Conservation (phyloP, 106 monocot species). For the Platanthera zijinensis region DNA sequence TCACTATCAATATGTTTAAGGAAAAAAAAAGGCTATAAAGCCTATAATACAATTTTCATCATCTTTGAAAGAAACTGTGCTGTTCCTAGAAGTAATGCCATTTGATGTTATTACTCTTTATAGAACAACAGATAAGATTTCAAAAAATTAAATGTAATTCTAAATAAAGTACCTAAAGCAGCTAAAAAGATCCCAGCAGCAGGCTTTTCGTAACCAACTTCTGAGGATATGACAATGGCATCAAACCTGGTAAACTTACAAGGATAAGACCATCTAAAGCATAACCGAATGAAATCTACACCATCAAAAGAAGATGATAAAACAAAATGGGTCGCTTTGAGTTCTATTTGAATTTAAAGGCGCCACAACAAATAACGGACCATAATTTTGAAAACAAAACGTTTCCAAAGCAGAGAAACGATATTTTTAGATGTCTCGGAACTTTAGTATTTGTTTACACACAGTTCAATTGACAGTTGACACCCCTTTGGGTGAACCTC, state of each 20-base stretch:
- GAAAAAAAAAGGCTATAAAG: neutral
- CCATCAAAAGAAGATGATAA: neutral
- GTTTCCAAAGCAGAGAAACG: too few species aligned
- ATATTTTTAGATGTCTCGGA: too few species aligned
- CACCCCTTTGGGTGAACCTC: too few species aligned
- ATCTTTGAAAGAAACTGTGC: neutral
- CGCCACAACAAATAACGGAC: neutral
- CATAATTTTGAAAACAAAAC: too few species aligned
- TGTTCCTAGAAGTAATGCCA: neutral
- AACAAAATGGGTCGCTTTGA: neutral
- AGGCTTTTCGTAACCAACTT: constrained; percentile 94
- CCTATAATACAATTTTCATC: neutral
- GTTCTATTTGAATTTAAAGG: neutral
- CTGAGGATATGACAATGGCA: constrained; percentile 84
- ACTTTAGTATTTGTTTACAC: too few species aligned
- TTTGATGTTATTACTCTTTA: neutral
- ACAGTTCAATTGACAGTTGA: too few species aligned
- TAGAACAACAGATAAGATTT: neutral
- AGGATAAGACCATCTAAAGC: constrained; percentile 5
- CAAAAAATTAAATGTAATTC: too few species aligned
- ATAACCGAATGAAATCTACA: neutral
- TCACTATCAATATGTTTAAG: neutral
- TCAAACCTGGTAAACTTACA: constrained; percentile 56
- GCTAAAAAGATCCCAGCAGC: constrained; percentile 64
- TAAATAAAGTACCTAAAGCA: constrained; percentile 66